Percentiles rank a stretch among this genome's conserved stretches.
Conservation (phyloP, 2,329 filamentous ascomycete species). For the Arachnomyces sp. region DNA sequence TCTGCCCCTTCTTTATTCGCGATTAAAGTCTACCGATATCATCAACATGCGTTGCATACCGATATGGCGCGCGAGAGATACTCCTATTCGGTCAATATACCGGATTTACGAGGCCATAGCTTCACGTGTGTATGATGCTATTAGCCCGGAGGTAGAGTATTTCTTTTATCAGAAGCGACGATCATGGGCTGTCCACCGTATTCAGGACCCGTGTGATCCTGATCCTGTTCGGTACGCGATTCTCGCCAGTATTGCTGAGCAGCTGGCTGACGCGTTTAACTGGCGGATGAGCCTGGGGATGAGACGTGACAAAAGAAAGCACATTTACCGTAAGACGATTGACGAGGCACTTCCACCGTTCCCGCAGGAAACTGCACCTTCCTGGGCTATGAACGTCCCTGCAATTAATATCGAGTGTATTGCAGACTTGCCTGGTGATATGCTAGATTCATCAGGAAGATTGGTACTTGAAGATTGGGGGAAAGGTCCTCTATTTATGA, state of each 20-base stretch:
- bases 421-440: slow-evolving; percentile 4
- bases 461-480: slow-evolving; percentile 14
- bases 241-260: slow-evolving; percentile 19
- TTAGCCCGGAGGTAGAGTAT: slow-evolving; percentile 20
- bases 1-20: neutral
- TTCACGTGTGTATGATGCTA: slow-evolving; percentile 14
- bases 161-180: slow-evolving; percentile 15
- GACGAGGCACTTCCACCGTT: slow-evolving; percentile 18
- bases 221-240: slow-evolving; percentile 24
- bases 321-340: slow-evolving; percentile 17
- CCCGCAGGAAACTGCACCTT: slow-evolving; percentile 13
- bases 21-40: slow-evolving; percentile 1
- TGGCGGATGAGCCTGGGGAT: slow-evolving; percentile 21
- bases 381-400: slow-evolving; percentile 14
- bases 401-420: slow-evolving; percentile 7
- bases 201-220: slow-evolving; percentile 18
- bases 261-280: slow-evolving; percentile 18
- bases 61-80: slow-evolving; percentile 22
- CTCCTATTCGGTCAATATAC: slow-evolving; percentile 21
- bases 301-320: slow-evolving; percentile 15
- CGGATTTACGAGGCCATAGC: slow-evolving; percentile 20
- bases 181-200: slow-evolving; percentile 14
- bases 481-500: slow-evolving; percentile 9
- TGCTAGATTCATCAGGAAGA: slow-evolving; percentile 6
- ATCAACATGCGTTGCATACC: slow-evolving; percentile 18